Percentiles rank a stretch among this genome's conserved stretches.
These are phyloP conservation scores for Mucor sp. DNA, from an alignment of 371 early-diverging fungal species.

Conservation along the genomic window DNA sequence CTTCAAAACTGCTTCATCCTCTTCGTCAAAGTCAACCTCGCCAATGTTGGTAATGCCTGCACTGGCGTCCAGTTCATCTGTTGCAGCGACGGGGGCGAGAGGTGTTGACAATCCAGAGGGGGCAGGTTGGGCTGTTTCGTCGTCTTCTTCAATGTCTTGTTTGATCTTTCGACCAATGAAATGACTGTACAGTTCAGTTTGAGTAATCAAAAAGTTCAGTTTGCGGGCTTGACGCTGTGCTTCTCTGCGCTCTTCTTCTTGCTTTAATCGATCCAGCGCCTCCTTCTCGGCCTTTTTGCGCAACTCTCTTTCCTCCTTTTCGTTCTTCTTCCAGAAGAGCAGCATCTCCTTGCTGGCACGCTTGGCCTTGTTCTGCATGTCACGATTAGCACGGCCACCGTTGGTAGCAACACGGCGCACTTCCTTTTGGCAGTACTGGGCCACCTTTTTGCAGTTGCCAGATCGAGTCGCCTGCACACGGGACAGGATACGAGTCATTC, in stretches of 20 bases:
- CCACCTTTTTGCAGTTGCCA: constrained; percentile 64
- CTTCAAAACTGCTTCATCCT: constrained; percentile 69
- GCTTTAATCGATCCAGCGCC: constrained; percentile 77
- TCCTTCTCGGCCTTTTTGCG: constrained; percentile 92
- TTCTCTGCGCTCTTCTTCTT: constrained; percentile 92
- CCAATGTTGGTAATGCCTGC: constrained; percentile 37
- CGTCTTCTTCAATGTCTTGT: constrained; percentile 42
- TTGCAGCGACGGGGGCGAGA: constrained; percentile 4
- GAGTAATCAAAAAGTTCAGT: constrained; percentile 94
- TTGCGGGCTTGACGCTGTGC: constrained; percentile 91
- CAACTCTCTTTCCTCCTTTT: constrained; percentile 88
- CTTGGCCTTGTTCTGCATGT: constrained; percentile 48
- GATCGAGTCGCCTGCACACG: constrained; percentile 54
- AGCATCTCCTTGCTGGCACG: constrained; percentile 65
- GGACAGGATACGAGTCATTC: constrained; percentile 57
- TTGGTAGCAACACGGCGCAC: constrained; percentile 53
- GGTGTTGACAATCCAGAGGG: constrained; percentile 28
- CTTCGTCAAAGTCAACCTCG: constrained; percentile 82
- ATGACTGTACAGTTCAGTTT: constrained; percentile 97
- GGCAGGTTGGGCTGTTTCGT: constrained; percentile 45
- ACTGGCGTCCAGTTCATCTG: constrained; percentile 21
- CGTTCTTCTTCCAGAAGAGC: constrained; percentile 89
- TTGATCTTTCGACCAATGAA: constrained; percentile 89
- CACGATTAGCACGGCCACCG: constrained; percentile 44
- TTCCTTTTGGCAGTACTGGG: constrained; percentile 62